Conservation (phyloP, 2,329 filamentous ascomycete genomes). For the Trichoderma lentiforme region DNA sequence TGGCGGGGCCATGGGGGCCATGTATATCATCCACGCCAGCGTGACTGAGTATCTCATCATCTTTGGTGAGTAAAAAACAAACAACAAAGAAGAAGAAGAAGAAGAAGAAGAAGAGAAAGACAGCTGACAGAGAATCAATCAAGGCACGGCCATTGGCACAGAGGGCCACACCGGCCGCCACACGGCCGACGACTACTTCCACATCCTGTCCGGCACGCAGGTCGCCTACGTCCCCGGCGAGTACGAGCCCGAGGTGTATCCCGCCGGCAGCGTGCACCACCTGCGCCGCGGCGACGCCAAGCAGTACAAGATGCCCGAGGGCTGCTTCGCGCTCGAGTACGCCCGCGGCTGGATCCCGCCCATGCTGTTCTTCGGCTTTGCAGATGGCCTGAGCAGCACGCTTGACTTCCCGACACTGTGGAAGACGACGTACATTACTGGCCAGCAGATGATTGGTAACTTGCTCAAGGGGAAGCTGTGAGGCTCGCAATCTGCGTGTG, state of each 20-base stretch:
- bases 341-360: constrained; percentile 87
- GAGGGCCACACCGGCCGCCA: constrained; percentile 86
- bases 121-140: background rate
- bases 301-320: constrained; percentile 77
- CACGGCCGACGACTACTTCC: constrained; percentile 92
- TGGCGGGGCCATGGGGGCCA: constrained; percentile 85
- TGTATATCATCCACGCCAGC: constrained; percentile 86
- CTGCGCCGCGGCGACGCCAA: constrained; percentile 67
- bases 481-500: background rate
- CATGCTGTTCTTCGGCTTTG: constrained; percentile 88
- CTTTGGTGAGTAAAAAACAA: constrained; percentile 52
- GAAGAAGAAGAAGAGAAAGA: background rate
- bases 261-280: constrained; percentile 67
- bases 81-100: background rate
- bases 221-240: constrained; percentile 68
- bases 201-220: constrained; percentile 78
- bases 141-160: constrained; percentile 70
- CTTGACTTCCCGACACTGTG: constrained; percentile 83
- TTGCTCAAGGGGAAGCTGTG: constrained; percentile 66
- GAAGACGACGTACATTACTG: constrained; percentile 73
- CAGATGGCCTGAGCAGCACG: constrained; percentile 75
- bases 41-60: constrained; percentile 89
- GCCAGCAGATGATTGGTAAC: constrained; percentile 71
- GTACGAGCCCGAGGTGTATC: constrained; percentile 68
- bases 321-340: constrained; percentile 80